Evolutionary conservation across 2,329 filamentous ascomycete genomes (phyloP).

Genomic region (Lecanosticta acicola): DNA sequence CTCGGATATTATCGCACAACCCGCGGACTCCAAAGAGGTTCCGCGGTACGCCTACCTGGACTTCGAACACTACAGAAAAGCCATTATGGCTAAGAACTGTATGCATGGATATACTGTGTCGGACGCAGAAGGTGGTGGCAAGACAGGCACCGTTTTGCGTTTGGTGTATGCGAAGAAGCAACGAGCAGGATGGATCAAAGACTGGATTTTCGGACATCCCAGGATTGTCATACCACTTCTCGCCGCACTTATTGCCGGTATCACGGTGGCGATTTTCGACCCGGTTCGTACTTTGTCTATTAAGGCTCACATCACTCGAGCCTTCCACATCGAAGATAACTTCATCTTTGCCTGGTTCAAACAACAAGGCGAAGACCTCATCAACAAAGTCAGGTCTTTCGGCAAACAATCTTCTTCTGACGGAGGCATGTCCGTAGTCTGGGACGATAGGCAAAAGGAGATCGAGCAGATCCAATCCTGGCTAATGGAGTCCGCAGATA

Average conservation of each 20-base stretch:
- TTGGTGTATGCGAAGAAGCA: slow-evolving; percentile 77
- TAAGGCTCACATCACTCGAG: slow-evolving; percentile 75
- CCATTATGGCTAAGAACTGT: slow-evolving; percentile 86
- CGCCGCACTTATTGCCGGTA: slow-evolving; percentile 71
- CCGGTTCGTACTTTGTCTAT: slow-evolving; percentile 92
- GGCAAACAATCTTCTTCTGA: slow-evolving; percentile 47
- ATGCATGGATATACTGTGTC: slow-evolving; percentile 75
- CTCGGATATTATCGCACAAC: slow-evolving; percentile 73
- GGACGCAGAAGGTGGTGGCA: slow-evolving; percentile 65
- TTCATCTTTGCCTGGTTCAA: slow-evolving; percentile 75
- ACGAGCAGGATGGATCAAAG: slow-evolving; percentile 72
- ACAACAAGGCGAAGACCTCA: slow-evolving; percentile 58
- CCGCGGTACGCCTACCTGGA: slow-evolving; percentile 77
- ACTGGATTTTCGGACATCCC: slow-evolving; percentile 82
- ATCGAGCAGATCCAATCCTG: slow-evolving; percentile 79
- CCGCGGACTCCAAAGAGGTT: slow-evolving; percentile 76
- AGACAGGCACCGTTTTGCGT: slow-evolving; percentile 68
- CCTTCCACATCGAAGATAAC: slow-evolving; percentile 68
- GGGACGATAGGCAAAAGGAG: slow-evolving; percentile 76
- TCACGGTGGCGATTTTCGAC: slow-evolving; percentile 87
- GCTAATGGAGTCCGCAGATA: slow-evolving; percentile 82
- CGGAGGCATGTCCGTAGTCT: slow-evolving; percentile 70
- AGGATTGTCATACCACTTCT: slow-evolving; percentile 79
- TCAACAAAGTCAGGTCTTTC: slow-evolving; percentile 49
- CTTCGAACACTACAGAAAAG: slow-evolving; percentile 66